A percentile compares a stretch with the other conserved stretches of the same genome.
These are phyloP conservation scores for Coniochaeta sp. DNA, from an alignment of 2,329 filamentous ascomycete genomes.

Conservation along the genomic window DNA sequence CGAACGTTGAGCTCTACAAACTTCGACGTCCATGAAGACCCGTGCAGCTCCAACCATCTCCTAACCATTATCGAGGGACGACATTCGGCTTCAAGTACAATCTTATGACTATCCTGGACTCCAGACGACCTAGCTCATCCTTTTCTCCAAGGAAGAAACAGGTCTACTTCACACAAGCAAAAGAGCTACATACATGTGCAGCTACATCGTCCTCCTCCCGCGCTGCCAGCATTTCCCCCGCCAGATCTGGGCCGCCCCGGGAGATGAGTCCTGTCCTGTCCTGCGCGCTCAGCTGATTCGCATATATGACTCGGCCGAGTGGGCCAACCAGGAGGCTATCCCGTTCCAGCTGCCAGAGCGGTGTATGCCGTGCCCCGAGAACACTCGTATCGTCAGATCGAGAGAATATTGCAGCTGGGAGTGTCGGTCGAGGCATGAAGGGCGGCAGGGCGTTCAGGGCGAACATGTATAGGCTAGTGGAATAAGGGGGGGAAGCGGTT, in stretches of 20 bases:
- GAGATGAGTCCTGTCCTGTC: background rate
- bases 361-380: constrained; percentile 2
- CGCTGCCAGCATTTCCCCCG: background rate
- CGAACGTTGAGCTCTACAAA: background rate
- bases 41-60: background rate
- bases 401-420: background rate
- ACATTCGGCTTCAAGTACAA: background rate
- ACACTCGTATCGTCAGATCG: background rate
- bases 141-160: too few species aligned
- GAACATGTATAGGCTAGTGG: background rate
- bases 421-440: background rate
- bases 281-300: constrained; percentile 3
- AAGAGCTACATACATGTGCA: constrained; percentile 2
- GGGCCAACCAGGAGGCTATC: background rate
- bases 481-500: background rate
- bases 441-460: background rate
- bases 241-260: background rate
- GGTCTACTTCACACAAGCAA: too few species aligned
- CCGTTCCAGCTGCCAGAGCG: constrained; percentile 4
- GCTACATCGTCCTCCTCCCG: constrained; percentile 4
- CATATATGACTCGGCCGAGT: constrained; percentile 4
- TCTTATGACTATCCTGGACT: too few species aligned
- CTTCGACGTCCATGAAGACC: background rate
- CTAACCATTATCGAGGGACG: background rate
- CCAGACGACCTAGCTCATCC: too few species aligned